Base-by-base conservation (phyloP, 441 rosid species). In the Biscutella auriculata region DNA sequence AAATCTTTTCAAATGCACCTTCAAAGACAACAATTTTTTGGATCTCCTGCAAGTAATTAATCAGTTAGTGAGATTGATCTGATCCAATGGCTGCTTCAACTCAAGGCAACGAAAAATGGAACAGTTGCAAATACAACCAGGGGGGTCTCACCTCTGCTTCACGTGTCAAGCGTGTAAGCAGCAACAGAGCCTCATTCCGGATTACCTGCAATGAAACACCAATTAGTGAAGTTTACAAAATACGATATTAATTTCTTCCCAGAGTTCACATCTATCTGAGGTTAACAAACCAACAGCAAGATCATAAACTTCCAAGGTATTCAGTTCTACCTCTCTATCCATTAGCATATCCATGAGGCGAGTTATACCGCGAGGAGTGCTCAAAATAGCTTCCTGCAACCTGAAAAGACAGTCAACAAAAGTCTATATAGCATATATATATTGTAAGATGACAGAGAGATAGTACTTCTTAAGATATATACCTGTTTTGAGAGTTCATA, bases 341-440 rank as follows among this genome's bases (percentile, higher is more conserved):
- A 88, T 85, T 63, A 93, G 90, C 98, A 93, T 88, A 72, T 93
- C 98, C 98, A 93, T 89, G 36, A 93, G 90, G 57, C 90, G 79
- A 51, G 98, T 93, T 75, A 93, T 87, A 54, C 98, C 98, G 36
- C 95, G 98, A 58, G 98, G 98, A 74, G 85, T 87, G 50, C 85
- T 82, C 71, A 93, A 76, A 81, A 93, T 93, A 69, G 97, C 96
- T 79, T 93, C 98, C 88, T 93, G 97, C 72, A 93, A 84, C 82
- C 98, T 93, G 85, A 81, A 79, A 33, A 74, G 68, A 72, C 60
- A 77, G 76, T 76, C 76, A 73, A 73, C 8, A 71, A 58, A 51
- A 63, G 57, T 36, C 40, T 77, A 46, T 66, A 49, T 19, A 77
- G 62, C 66, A 75, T 36, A 74, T 62, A 74, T 62, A 39, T 12